phyloP scores from a whole-genome alignment of 805 yeast species.

The Starmerella sp. region DNA sequence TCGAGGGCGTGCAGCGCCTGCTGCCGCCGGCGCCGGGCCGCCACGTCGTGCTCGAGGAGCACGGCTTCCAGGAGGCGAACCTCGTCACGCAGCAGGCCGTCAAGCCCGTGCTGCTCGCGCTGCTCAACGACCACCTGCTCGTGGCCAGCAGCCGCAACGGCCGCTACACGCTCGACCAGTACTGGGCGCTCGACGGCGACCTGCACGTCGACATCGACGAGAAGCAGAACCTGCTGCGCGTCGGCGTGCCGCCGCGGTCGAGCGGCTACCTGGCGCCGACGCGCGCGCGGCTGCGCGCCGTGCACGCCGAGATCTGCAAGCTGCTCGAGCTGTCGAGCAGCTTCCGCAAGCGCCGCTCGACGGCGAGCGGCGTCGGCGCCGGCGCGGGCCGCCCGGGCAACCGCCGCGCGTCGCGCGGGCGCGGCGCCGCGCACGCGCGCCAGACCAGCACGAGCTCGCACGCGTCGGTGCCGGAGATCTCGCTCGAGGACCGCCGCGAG shows the following conservation, averaged over 20 bases:
- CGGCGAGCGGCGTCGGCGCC: background rate
- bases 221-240: conserved; percentile 32
- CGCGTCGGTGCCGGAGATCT: conserved; percentile 35
- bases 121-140: conserved; percentile 65
- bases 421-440: background rate
- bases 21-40: conserved; percentile 68
- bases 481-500: conserved; percentile 37
- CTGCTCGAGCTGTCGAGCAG: conserved; percentile 13
- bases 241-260: conserved; percentile 39
- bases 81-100: conserved; percentile 74
- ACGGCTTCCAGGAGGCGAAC: conserved; percentile 78
- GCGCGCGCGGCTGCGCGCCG: conserved; percentile 10
- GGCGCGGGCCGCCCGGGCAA: background rate
- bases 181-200: conserved; percentile 61
- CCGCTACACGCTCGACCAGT: conserved; percentile 56
- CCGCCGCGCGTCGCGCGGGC: conserved; percentile 4
- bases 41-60: conserved; percentile 67
- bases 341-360: background rate
- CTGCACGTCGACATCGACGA: conserved; percentile 28
- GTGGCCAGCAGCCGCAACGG: conserved; percentile 53
- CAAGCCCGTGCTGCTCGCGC: conserved; percentile 61
- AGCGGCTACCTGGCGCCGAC: conserved; percentile 17
- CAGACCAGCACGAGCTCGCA: conserved; percentile 8
- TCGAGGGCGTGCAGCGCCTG: conserved; percentile 81
- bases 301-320: conserved; percentile 13